Evolutionary conservation across 805 yeast genomes (phyloP).

Genomic region (Ascoidea tarda): DNA sequence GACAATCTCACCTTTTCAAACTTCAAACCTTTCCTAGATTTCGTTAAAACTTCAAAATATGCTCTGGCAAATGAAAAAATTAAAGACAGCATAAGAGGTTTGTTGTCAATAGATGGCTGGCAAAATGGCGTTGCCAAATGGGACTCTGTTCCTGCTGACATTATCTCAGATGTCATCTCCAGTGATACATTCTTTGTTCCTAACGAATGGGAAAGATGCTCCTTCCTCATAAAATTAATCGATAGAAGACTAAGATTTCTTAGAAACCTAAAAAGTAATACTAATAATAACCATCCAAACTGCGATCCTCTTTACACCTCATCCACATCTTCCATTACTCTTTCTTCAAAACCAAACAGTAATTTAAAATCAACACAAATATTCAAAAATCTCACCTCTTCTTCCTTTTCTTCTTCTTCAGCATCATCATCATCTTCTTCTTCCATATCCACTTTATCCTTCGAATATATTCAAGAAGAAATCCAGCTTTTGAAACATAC

Average conservation of each 20-base stretch:
- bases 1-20: conserved; percentile 21
- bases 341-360: too few relatives aligned
- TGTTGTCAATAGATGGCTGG: conserved; percentile 35
- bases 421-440: neutral
- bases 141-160: conserved; percentile 29
- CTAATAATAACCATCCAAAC: neutral
- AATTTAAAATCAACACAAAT: too few relatives aligned
- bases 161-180: conserved; percentile 30
- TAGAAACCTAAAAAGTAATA: neutral
- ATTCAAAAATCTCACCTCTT: too few relatives aligned
- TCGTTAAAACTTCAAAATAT: conserved; percentile 29
- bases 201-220: conserved; percentile 40
- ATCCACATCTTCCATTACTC: too few relatives aligned
- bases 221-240: conserved; percentile 28
- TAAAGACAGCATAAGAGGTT: conserved; percentile 30
- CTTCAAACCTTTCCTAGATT: conserved; percentile 22
- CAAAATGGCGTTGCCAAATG: conserved; percentile 28
- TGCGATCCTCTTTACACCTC: neutral
- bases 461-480: neutral
- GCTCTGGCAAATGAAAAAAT: conserved; percentile 32
- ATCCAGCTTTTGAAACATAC: conserved; percentile 16
- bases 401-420: too few relatives aligned
- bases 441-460: neutral
- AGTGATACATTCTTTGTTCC: conserved; percentile 39
- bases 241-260: conserved; percentile 19